A percentile compares a stretch with the other conserved stretches of the same genome.
phyloP scores from a whole-genome alignment of 202 grass and related monocot species.

The Alloteropsis angusta region DNA sequence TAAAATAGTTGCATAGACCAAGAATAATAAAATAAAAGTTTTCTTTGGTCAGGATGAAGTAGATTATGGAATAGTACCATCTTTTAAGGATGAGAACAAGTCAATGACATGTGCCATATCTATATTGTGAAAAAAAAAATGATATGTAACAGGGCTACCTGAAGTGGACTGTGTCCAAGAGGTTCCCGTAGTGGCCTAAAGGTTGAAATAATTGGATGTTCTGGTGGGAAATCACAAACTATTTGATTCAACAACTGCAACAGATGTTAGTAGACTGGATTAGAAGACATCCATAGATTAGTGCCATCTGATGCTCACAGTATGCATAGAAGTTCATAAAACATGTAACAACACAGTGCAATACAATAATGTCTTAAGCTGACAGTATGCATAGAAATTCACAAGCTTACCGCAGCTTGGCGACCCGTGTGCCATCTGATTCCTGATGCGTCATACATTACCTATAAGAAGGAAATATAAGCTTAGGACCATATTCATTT shows the following conservation, averaged over 20 bases:
- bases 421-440: constrained; percentile 86
- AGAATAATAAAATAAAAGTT: not conserved
- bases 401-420: constrained; percentile 81
- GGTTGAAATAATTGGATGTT: constrained; percentile 72
- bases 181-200: constrained; percentile 79
- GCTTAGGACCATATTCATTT: not conserved
- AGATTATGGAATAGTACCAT: not conserved
- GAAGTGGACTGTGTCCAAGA: constrained; percentile 89
- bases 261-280: constrained; percentile 10
- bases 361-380: not conserved
- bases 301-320: not conserved
- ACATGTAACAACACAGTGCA: not conserved
- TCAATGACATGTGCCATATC: not conserved
- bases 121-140: constrained; percentile 16
- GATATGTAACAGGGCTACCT: constrained; percentile 47
- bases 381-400: not conserved
- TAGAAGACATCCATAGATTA: constrained; percentile 17
- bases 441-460: constrained; percentile 99
- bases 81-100: not conserved
- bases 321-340: not conserved
- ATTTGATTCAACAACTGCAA: constrained; percentile 96
- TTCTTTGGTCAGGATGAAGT: not conserved
- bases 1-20: not conserved
- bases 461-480: constrained; percentile 32
- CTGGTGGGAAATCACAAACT: constrained; percentile 79